phyloP scores from a whole-genome alignment of 148 eudicot genomes.

The Camellia sinensis region DNA sequence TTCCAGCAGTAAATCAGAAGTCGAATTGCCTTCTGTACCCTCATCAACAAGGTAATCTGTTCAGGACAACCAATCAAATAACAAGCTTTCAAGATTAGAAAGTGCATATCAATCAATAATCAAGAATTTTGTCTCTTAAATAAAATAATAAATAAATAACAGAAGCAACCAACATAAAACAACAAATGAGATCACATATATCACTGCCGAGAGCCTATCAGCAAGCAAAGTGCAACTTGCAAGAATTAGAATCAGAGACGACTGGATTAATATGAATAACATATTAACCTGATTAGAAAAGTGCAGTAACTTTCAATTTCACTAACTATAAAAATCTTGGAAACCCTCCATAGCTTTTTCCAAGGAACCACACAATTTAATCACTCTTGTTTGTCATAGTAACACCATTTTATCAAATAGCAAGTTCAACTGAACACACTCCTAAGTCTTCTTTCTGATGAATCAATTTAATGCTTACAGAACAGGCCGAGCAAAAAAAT shows the following conservation, averaged over 20 bases:
- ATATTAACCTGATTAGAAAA: neutral
- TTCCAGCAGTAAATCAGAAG: slow-evolving; percentile 88
- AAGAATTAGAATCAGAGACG: neutral
- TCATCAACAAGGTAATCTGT: slow-evolving; percentile 99
- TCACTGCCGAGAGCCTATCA: neutral
- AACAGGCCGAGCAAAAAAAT: too few species aligned
- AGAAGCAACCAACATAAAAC: neutral
- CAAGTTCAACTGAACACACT: neutral
- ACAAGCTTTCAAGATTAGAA: neutral
- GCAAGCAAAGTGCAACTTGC: neutral
- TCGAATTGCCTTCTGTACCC: slow-evolving; percentile 86
- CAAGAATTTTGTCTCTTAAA: neutral
- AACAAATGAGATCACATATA: neutral
- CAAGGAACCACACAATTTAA: neutral
- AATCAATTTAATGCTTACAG: neutral
- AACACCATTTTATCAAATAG: neutral
- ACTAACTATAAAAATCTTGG: neutral
- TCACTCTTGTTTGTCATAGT: neutral
- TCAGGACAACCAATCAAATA: slow-evolving; percentile 17
- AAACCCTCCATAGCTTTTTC: neutral
- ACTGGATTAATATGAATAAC: neutral
- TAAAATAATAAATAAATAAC: neutral
- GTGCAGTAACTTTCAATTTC: neutral
- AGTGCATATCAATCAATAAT: neutral
- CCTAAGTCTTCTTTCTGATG: neutral